A percentile compares a stretch with the other conserved stretches of the same genome.
Conservation (phyloP, 257 asterid genomes). For the Solanum pinnatisectum region DNA sequence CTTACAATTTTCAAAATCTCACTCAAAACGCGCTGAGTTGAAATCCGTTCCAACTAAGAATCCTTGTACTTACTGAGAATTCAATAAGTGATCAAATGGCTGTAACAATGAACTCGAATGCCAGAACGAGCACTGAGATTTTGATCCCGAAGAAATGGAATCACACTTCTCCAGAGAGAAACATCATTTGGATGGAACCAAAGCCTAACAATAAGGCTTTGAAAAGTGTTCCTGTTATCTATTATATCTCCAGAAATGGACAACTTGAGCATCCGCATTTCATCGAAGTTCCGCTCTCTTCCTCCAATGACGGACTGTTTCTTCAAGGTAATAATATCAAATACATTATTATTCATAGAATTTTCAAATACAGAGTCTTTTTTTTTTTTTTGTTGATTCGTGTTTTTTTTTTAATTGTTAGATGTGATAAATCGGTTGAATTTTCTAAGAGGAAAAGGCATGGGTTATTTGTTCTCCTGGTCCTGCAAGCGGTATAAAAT, state of each 20-base stretch:
- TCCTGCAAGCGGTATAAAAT: slow-evolving; percentile 23
- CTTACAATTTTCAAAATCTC: not conserved
- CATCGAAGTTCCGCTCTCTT: slow-evolving; percentile 20
- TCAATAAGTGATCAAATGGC: not conserved
- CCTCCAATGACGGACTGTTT: slow-evolving; percentile 18
- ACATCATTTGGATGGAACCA: slow-evolving; percentile 2
- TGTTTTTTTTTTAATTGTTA: not conserved
- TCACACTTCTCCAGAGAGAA: slow-evolving; percentile 7
- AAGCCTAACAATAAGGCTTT: not conserved
- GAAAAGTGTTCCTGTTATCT: slow-evolving; percentile 20
- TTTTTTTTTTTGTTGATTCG: not conserved
- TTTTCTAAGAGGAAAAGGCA: slow-evolving; percentile 28
- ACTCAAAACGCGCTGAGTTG: not conserved
- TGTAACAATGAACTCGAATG: not conserved
- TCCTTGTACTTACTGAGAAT: not conserved
- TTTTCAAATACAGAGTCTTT: not conserved
- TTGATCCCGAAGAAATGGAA: slow-evolving; percentile 14
- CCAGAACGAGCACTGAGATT: slow-evolving; percentile 19
- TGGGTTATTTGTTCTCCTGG: slow-evolving; percentile 34
- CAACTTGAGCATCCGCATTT: slow-evolving; percentile 37
- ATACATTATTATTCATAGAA: not conserved
- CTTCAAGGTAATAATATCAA: slow-evolving; percentile 18
- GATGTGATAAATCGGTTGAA: slow-evolving; percentile 30
- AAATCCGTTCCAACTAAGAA: not conserved
- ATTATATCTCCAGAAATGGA: slow-evolving; percentile 31